phyloP scores from a whole-genome alignment of 177 flowering plant species.

The Vitis hybrid region DNA sequence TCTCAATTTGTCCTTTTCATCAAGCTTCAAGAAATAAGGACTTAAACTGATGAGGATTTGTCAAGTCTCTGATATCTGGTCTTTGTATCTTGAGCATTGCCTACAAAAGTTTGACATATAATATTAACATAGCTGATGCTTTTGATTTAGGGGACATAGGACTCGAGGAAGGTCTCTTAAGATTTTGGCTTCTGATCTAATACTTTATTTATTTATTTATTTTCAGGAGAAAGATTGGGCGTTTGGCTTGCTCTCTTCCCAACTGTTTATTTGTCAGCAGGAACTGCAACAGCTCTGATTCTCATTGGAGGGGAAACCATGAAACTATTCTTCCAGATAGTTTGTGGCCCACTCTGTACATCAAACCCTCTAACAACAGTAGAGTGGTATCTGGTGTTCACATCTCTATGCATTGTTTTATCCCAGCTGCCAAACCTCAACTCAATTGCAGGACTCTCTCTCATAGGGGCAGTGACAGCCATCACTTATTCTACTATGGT shows the following conservation, averaged over 20 bases:
- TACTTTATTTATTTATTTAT: not conserved
- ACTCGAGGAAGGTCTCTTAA: no score
- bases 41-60: no score
- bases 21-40: no score
- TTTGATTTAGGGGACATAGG: no score
- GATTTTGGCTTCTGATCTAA: no score
- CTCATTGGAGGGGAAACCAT: conserved; percentile 95
- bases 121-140: no score
- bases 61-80: no score
- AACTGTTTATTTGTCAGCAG: conserved; percentile 89
- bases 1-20: no score
- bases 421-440: conserved; percentile 98
- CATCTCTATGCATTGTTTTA: conserved; percentile 84
- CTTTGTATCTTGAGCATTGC: no score
- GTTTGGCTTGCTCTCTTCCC: conserved; percentile 97
- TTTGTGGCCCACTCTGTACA: conserved; percentile 83
- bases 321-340: conserved; percentile 94
- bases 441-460: conserved; percentile 95
- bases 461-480: conserved; percentile 92
- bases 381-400: conserved; percentile 98
- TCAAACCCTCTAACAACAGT: conserved; percentile 91
- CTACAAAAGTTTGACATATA: no score
- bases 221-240: conserved; percentile 86
- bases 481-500: conserved; percentile 90
- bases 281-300: conserved; percentile 89